Evolutionary conservation across 192 early-diverging fungal species (phyloP).

Genomic region (Chytriomyces sp.): DNA sequence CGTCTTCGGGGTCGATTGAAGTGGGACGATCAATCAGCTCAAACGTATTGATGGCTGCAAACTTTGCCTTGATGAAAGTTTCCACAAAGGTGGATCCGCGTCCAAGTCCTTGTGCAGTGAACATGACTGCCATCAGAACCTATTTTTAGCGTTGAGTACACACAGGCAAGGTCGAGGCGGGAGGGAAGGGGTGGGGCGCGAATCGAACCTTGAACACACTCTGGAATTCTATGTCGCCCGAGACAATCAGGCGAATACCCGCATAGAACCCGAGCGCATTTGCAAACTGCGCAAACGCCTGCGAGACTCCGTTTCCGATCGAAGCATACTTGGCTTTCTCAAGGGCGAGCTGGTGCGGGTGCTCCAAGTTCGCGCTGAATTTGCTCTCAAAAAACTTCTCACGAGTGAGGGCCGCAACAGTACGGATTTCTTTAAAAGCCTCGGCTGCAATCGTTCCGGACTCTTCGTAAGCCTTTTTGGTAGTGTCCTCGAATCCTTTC

Average conservation of each 20-base stretch:
- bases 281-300: slow-evolving; percentile 73
- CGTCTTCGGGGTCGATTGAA: slow-evolving; percentile 55
- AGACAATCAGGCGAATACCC: slow-evolving; percentile 62
- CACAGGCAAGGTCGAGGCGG: slow-evolving; percentile 45
- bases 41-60: slow-evolving; percentile 46
- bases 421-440: slow-evolving; percentile 79
- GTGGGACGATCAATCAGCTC: slow-evolving; percentile 44
- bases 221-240: slow-evolving; percentile 39
- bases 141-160: no score
- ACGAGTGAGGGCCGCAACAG: slow-evolving; percentile 70
- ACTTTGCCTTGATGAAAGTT: slow-evolving; percentile 52
- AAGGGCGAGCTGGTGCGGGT: slow-evolving; percentile 70
- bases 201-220: slow-evolving; percentile 46
- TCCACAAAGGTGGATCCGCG: slow-evolving; percentile 49
- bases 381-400: slow-evolving; percentile 69
- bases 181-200: slow-evolving; percentile 40
- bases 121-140: slow-evolving; percentile 51
- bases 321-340: slow-evolving; percentile 63
- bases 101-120: slow-evolving; percentile 49
- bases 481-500: slow-evolving; percentile 59
- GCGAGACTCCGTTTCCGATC: slow-evolving; percentile 71
- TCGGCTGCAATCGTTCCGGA: slow-evolving; percentile 75
- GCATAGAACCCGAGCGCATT: slow-evolving; percentile 83
- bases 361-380: slow-evolving; percentile 62
- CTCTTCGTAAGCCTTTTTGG: slow-evolving; percentile 67